Conservation (phyloP, 495 filamentous ascomycete species). For the Filosporella fistucella region DNA sequence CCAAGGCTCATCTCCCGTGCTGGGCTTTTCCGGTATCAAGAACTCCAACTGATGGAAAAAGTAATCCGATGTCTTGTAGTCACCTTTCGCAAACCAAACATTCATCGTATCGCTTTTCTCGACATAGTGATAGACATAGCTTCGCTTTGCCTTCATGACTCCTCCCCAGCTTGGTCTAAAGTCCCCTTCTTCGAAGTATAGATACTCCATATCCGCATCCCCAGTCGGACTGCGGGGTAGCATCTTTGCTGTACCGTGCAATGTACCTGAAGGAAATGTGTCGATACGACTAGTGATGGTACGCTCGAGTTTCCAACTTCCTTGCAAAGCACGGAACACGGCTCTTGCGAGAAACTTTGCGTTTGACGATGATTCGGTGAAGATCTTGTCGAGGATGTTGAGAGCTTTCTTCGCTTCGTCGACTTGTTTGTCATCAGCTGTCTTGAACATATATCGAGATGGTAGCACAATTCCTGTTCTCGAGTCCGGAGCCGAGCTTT, state of each 20-base stretch:
- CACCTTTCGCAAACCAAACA: slow-evolving; percentile 63
- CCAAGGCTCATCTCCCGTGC: slow-evolving; percentile 33
- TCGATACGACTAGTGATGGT: slow-evolving; percentile 38
- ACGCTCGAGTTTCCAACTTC: slow-evolving; percentile 59
- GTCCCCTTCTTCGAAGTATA: slow-evolving; percentile 61
- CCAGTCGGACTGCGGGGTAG: slow-evolving; percentile 50
- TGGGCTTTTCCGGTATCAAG: background rate
- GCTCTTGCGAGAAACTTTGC: slow-evolving; percentile 50
- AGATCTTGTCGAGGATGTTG: slow-evolving; percentile 4
- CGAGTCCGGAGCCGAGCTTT: background rate
- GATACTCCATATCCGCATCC: slow-evolving; percentile 46
- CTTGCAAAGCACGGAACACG: slow-evolving; percentile 70
- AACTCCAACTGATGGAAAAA: slow-evolving; percentile 57
- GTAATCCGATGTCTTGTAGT: slow-evolving; percentile 53
- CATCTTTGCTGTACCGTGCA: slow-evolving; percentile 59
- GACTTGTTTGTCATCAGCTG: slow-evolving; percentile 1
- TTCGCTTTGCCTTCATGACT: slow-evolving; percentile 42
- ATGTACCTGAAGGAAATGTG: slow-evolving; percentile 53
- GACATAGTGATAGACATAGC: slow-evolving; percentile 55
- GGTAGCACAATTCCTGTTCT: slow-evolving; percentile 23
- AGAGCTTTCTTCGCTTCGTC: slow-evolving; percentile 7
- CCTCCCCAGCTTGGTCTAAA: slow-evolving; percentile 46
- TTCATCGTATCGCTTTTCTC: slow-evolving; percentile 49
- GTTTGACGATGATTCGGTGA: slow-evolving; percentile 11
- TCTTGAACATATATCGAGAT: slow-evolving; percentile 20